Base-by-base conservation (phyloP, 306 rosid species). In the Casuarina glauca region DNA sequence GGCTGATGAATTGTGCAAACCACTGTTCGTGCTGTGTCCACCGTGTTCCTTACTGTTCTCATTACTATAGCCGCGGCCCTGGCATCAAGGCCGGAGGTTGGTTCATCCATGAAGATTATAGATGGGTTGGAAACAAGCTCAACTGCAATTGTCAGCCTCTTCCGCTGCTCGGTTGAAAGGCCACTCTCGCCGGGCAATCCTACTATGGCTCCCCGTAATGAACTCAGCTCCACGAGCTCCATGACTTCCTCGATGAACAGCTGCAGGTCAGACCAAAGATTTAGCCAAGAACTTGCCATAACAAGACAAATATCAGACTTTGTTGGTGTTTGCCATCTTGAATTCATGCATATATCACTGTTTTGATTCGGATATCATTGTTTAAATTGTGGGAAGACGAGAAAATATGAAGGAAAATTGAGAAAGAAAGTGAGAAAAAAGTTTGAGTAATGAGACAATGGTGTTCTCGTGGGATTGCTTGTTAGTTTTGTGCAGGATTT, bases 11-110 rank as follows among this genome's bases (percentile, higher is more conserved):
- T 94, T 32, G 98, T 92, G 72, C 97, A 94, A 20, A 94, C 97
- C 73, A 94, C 98, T 4, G 97, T 94, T 82, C 98, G 75, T 4
- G 97, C 97, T 3, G 98, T 94, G 82, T 94, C 92, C 44, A 92
- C 97, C 0, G 97, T 92, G 83, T 89, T 94, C 82, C 98, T 89
- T 74, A 94, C 97, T 2, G 98, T 89, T 80, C 98, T 92, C 98
- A 94, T 94, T 32, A 94, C 97, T 53, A 94, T 89, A 36, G 98
- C 97, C 60, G 98, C 98, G 54, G 97, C 98, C 79, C 98, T 84
- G 19, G 98, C 98, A 91, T 92, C 98, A 64, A 94, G 98, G 72
- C 98, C 98, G n/a, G 98, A 92, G 74, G 98, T 94, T 66, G 98
- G 98, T 78, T 94, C 98, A 70, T 94, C 98, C 98, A 92, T 94